A percentile compares a stretch with the other conserved stretches of the same genome.
phyloP scores from a whole-genome alignment of 192 early-diverging fungal genomes.

The Entomortierella parvispora region DNA sequence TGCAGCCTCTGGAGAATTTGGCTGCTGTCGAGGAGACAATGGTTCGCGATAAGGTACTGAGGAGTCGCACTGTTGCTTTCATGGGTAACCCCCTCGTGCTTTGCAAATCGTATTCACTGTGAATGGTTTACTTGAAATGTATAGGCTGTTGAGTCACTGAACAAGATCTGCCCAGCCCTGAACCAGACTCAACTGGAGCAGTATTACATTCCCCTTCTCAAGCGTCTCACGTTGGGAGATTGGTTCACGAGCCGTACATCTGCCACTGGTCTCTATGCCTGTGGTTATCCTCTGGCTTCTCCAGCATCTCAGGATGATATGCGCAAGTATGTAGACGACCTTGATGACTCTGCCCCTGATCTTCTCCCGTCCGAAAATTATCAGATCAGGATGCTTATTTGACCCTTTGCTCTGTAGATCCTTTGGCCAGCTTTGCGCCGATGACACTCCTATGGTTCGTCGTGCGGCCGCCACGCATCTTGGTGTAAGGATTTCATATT shows the following conservation, averaged over 20 bases:
- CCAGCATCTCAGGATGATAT: conserved; percentile 87
- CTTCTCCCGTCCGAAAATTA: too few relatives aligned
- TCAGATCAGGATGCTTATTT: too few relatives aligned
- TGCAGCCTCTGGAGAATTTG: conserved; percentile 94
- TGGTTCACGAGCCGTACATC: conserved; percentile 98
- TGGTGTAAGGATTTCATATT: conserved; percentile 70
- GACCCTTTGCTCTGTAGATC: conserved; percentile 54
- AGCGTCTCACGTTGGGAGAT: conserved; percentile 90
- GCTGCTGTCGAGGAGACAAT: conserved; percentile 98
- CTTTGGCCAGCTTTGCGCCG: conserved; percentile 85
- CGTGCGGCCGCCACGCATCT: conserved; percentile 90
- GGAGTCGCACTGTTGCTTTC: not conserved
- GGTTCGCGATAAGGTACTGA: conserved; percentile 93
- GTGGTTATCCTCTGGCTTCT: conserved; percentile 78
- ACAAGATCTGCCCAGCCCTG: conserved; percentile 82
- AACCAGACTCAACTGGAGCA: conserved; percentile 87
- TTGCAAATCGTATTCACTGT: not conserved
- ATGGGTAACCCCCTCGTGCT: too few relatives aligned
- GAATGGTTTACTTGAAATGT: not conserved
- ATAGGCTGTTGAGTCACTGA: conserved; percentile 95
- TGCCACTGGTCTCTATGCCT: conserved; percentile 93
- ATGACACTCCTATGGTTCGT: conserved; percentile 99
- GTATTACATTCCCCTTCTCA: conserved; percentile 90
- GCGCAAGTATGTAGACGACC: conserved; percentile 71
- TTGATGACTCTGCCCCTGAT: too few relatives aligned